Conservation (phyloP, 495 filamentous ascomycete genomes). For the Penicillium malachiteum region DNA sequence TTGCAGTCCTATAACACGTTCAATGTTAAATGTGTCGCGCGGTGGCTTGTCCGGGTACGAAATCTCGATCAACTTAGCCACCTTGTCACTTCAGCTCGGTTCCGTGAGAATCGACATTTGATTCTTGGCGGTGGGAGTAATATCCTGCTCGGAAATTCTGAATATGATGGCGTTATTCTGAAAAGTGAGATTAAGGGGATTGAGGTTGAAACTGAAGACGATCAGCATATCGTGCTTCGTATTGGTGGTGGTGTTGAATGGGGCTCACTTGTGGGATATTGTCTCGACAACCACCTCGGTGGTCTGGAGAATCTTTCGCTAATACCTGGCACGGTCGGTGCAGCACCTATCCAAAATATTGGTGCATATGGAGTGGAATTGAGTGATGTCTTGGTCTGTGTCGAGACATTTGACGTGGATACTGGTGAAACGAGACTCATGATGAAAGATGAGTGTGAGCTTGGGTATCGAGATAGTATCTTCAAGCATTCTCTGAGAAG, state of each 20-base stretch:
- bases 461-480: neutral
- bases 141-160: neutral
- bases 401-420: neutral
- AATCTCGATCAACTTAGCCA: neutral
- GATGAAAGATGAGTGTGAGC: neutral
- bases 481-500: neutral
- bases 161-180: conserved; percentile 1
- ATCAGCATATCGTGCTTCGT: neutral
- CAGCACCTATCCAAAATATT: conserved; percentile 3
- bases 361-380: conserved; percentile 2
- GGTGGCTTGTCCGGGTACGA: neutral
- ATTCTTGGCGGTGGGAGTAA: neutral
- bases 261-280: neutral
- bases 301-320: neutral
- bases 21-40: neutral
- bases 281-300: neutral
- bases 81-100: neutral
- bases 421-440: neutral
- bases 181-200: neutral
- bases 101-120: neutral
- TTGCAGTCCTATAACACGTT: neutral
- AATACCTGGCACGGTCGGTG: conserved; percentile 1
- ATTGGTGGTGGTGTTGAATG: neutral
- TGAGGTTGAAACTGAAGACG: neutral
- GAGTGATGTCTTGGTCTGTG: neutral